Percentiles rank a stretch among this genome's conserved stretches.
Evolutionary conservation across 805 yeast species (phyloP).

Genomic region (Millerozyma acaciae): DNA sequence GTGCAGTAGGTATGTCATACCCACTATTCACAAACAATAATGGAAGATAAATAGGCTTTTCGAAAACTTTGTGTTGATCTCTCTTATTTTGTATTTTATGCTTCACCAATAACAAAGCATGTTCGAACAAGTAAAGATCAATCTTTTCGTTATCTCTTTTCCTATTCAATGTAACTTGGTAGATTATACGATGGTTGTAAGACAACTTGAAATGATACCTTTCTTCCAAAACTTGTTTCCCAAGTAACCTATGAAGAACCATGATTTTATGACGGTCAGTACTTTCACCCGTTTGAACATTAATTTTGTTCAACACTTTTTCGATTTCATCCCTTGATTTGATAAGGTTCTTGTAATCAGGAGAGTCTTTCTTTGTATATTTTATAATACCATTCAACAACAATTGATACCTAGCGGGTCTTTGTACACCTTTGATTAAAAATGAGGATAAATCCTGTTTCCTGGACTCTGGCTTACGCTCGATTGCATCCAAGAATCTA

Average conservation of each 20-base stretch:
- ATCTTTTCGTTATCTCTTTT: slow-evolving; percentile 77
- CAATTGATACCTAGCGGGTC: slow-evolving; percentile 92
- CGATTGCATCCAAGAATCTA: slow-evolving; percentile 89
- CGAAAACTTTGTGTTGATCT: slow-evolving; percentile 87
- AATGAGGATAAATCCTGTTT: slow-evolving; percentile 91
- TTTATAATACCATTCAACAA: slow-evolving; percentile 79
- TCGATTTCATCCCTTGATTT: slow-evolving; percentile 74
- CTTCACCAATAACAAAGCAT: slow-evolving; percentile 79
- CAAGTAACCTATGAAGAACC: slow-evolving; percentile 52
- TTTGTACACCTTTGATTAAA: slow-evolving; percentile 89
- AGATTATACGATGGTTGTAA: slow-evolving; percentile 76
- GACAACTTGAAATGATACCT: slow-evolving; percentile 80
- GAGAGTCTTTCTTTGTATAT: slow-evolving; percentile 69
- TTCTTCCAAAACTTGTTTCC: slow-evolving; percentile 79
- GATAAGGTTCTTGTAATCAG: slow-evolving; percentile 65
- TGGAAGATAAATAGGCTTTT: slow-evolving; percentile 82
- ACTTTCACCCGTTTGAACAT: slow-evolving; percentile 87
- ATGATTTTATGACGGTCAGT: slow-evolving; percentile 89
- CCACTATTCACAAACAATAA: slow-evolving; percentile 69
- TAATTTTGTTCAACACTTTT: slow-evolving; percentile 70
- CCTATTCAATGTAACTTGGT: slow-evolving; percentile 66
- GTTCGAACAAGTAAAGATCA: slow-evolving; percentile 84
- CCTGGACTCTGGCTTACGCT: slow-evolving; percentile 77
- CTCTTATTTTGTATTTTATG: slow-evolving; percentile 83
- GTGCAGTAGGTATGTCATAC: slow-evolving; percentile 69